Evolutionary conservation across 768 basidiomycete species (phyloP), one percentile per base, ranked within the genome.

Genomic region (Agaricus blazei): DNA sequence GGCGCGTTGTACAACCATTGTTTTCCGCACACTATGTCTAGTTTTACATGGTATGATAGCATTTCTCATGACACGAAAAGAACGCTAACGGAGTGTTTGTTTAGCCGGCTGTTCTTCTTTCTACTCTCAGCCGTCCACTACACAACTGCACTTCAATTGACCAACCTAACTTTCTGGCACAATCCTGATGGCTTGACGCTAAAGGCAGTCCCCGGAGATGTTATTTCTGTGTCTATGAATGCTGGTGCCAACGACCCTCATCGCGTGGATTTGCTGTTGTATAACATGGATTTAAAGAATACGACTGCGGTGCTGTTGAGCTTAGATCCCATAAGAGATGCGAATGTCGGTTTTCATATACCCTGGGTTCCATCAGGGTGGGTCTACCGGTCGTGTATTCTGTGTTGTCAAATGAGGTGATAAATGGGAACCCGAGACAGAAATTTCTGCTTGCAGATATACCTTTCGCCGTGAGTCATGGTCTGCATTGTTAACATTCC

Each of bases 321-420:
- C 27, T 37, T 53, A 8, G 34, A 53, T 24, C 43, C 44, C 24
- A 26, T 37, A n/a, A 28, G 43, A 4, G 34, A 53, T 37, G 12
- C 29, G 29, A 36, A n/a, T 11, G 44, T 46, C 9, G 52, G 52
- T 19, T 53, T 53, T 28, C 23, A 53, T 23, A 37, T 53, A 24
- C 52, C 52, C 9, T 36, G 23, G 44, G 52, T 53, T 2, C 43
- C 52, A 36, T 36, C 52, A 15, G 43, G 52, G 52, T 53, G 29
- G 28, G 52, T 45, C 36, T 26, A n/a, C 27, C 8, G 19, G 19
- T 19, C 19, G 19, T 19, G 19, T 19, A 19, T 19, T 19, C 19
- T 19, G 19, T 19, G 19, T 19, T 19, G 19, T 19, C 19, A 19
- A 19, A 19, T 19, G 19, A 19, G 19, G 19, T 19, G 19, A 19